Evolutionary conservation across 1,284 basidiomycete genomes (phyloP), one percentile per base, ranked within the genome.

Genomic region (Sporisorium scitamineum): DNA sequence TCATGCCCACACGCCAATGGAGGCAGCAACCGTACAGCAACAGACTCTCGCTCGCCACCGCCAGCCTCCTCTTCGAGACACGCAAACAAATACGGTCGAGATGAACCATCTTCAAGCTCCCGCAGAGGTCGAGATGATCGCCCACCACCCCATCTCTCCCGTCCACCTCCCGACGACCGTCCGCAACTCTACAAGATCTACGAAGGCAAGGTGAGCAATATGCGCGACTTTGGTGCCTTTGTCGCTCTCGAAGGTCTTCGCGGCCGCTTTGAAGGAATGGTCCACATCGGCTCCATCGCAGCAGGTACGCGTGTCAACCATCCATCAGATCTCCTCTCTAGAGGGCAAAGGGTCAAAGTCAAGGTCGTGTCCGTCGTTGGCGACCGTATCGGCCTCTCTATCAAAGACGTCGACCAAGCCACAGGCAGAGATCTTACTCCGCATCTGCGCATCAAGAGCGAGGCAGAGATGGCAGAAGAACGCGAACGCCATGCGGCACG

Each of bases 211-310:
- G 92, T 99, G 26, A 89, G 92, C 6, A 91, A 92, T 20, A 84
- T 98, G 82, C 94, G 94, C 85, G 96, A 99, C 77, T 99, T 98
- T 86, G 96, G 96, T 58, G 95, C 94, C 0, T 99, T 99, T 83
- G 92, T 97, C 53, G 89, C 90, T 29, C 86, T 99, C 5, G 94
- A 98, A 76, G 96, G 95, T 44, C 87, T 99, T 54, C 87, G 88
- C 16, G 95, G 94, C 13, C 89, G 94, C 44, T 91, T 90, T 14
- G 96, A 99, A 89, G 95, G 96, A 27, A 91, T 99, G 91, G 94
- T 99, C 10, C 96, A 99, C 85, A 91, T 99, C 66, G 94, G 94
- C 50, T 94, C 93, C 70, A 95, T 96, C 54, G 92, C 95, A 79
- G 92, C 92, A 18, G 76, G 70, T 0, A 54, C 62, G 16, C 91